These are phyloP conservation scores for Cercospora berteroae DNA, from an alignment of 2,329 filamentous ascomycete genomes.

Conservation along the genomic window DNA sequence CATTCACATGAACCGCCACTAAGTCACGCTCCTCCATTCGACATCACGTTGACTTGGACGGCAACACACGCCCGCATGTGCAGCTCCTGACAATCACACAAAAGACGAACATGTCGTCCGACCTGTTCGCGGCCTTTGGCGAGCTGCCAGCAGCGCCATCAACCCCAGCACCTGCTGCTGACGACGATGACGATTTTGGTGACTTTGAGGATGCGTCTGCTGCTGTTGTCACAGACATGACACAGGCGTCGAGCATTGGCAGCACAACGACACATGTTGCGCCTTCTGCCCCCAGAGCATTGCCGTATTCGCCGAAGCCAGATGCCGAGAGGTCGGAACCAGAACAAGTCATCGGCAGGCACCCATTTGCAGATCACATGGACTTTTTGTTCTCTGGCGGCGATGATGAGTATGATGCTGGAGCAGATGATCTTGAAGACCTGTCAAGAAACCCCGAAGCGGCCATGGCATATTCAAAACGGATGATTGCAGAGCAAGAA, in stretches of 20 bases:
- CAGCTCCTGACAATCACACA: not conserved
- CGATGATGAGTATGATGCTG: slow-evolving; percentile 38
- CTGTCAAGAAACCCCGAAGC: slow-evolving; percentile 37
- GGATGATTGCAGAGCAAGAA: slow-evolving; percentile 33
- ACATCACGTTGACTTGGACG: not conserved
- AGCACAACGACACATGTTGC: slow-evolving; percentile 7
- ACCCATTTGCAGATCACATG: slow-evolving; percentile 38
- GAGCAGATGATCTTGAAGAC: slow-evolving; percentile 36
- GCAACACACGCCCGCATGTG: not conserved
- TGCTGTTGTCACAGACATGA: not conserved
- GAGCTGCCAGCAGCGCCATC: slow-evolving; percentile 11
- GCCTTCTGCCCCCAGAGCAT: not conserved
- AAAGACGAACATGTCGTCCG: slow-evolving; percentile 50
- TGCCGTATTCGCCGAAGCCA: slow-evolving; percentile 14
- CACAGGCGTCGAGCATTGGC: not conserved
- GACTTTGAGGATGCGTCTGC: slow-evolving; percentile 49
- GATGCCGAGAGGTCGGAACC: slow-evolving; percentile 5
- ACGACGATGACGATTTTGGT: slow-evolving; percentile 54
- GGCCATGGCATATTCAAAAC: slow-evolving; percentile 38
- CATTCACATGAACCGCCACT: not conserved
- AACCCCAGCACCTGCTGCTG: slow-evolving; percentile 15
- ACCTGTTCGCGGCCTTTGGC: slow-evolving; percentile 54
- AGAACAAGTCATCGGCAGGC: slow-evolving; percentile 25
- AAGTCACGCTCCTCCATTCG: not conserved
- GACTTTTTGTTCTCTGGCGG: slow-evolving; percentile 36